phyloP scores from a whole-genome alignment of 2,329 filamentous ascomycete genomes.

The Sporothrix dimorphospora region DNA sequence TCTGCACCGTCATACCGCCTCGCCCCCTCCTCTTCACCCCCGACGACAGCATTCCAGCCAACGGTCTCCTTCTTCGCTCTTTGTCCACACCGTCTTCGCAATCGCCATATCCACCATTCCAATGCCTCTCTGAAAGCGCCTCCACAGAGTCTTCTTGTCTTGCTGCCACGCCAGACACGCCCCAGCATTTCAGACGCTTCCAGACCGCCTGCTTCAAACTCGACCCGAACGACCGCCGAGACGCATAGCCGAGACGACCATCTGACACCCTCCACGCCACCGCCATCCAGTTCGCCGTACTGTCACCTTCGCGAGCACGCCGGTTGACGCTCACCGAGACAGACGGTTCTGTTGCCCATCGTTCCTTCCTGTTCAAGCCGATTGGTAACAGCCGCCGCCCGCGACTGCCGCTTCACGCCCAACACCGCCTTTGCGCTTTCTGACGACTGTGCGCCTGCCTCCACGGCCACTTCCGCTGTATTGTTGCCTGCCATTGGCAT shows the following conservation, averaged over 20 bases:
- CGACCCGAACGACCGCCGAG: not conserved
- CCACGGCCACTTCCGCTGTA: not conserved
- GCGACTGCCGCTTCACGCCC: not conserved
- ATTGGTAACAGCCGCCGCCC: not conserved
- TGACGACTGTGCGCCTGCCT: not conserved
- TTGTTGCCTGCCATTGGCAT: not conserved
- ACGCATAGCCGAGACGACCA: not conserved
- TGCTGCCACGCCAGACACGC: not conserved
- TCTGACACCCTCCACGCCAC: not conserved
- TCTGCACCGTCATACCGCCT: slow-evolving; percentile 11
- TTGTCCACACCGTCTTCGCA: not conserved
- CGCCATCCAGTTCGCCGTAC: not conserved
- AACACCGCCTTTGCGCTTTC: not conserved
- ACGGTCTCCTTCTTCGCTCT: not conserved
- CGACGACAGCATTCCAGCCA: slow-evolving; percentile 17
- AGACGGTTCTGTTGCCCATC: not conserved
- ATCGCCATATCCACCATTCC: slow-evolving; percentile 16
- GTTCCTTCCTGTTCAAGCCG: not conserved
- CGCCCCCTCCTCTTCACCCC: not conserved
- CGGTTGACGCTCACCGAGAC: not conserved
- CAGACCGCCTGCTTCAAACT: not conserved
- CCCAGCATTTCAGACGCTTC: not conserved
- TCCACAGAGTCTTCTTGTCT: not conserved
- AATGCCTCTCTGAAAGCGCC: slow-evolving; percentile 4
- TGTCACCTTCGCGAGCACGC: not conserved